A percentile compares a stretch with the other conserved stretches of the same genome.
These are phyloP conservation scores for Plasmodium chabaudi DNA, from an alignment of 169 alveolate species.

Conservation along the genomic window DNA sequence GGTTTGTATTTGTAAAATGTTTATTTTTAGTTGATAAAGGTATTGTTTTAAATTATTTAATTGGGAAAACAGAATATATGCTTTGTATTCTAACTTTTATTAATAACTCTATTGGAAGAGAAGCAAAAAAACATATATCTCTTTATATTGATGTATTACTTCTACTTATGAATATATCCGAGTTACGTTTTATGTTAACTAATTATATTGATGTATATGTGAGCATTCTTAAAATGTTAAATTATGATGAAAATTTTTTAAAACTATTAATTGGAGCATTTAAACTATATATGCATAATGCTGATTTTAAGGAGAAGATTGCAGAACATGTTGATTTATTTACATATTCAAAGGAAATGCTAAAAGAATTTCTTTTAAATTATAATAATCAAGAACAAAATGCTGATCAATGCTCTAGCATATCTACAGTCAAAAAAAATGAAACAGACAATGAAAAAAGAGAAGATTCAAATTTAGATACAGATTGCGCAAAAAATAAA, in stretches of 20 bases:
- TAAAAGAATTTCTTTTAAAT: slow-evolving; percentile 32
- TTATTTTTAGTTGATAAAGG: slow-evolving; percentile 61
- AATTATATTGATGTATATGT: slow-evolving; percentile 41
- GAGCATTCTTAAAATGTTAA: slow-evolving; percentile 22
- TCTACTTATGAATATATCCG: slow-evolving; percentile 47
- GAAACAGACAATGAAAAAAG: slow-evolving; percentile 1
- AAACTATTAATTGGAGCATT: slow-evolving; percentile 41
- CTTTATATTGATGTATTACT: slow-evolving; percentile 54
- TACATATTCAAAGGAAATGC: slow-evolving; percentile 53
- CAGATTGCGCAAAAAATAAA: not conserved
- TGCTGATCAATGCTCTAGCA: not conserved
- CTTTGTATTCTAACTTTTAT: slow-evolving; percentile 25
- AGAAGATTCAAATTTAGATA: not conserved
- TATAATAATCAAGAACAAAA: not conserved
- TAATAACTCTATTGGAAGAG: slow-evolving; percentile 51
- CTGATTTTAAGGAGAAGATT: slow-evolving; percentile 37
- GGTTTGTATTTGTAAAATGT: slow-evolving; percentile 62
- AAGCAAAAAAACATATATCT: slow-evolving; percentile 8
- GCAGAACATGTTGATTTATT: slow-evolving; percentile 26
- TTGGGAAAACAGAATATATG: slow-evolving; percentile 58
- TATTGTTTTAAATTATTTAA: slow-evolving; percentile 57
- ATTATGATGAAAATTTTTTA: slow-evolving; percentile 57
- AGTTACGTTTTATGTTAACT: slow-evolving; percentile 56
- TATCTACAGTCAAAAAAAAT: not conserved
- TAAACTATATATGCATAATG: slow-evolving; percentile 63